Evolutionary conservation across 1,284 basidiomycete genomes (phyloP), one percentile per base, ranked within the genome.

Genomic region (Moniliophthora roreri): DNA sequence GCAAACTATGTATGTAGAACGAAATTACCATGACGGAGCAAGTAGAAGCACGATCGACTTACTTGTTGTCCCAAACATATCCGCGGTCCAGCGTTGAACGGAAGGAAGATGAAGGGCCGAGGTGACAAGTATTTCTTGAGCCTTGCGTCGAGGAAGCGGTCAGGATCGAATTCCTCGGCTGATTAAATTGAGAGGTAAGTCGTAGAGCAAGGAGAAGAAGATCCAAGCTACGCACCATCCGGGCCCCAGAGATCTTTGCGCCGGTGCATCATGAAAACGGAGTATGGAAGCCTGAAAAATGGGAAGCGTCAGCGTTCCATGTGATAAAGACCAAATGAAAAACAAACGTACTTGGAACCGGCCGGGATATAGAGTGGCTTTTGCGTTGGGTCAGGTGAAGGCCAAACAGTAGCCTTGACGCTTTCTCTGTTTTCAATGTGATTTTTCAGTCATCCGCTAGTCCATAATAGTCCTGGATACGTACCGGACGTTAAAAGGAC

Each of bases 361-460:
- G 73, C 73, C 1, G 84, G 80, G 16, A 86, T 62, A 57, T 79
- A 84, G 51, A 74, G 72, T 0, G 79, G 80, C 58, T 76, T 78
- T n/a, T 69, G 65, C 10, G 62, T 67, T 4, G 76, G 72, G 46
- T 74, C 69, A 1, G 70, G 68, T 1, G 79, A 72, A 2, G 69
- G 67, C 72, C 75, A 78, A 2, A 69, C 73, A 0, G 78, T 75
- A 1, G 74, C 74, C 4, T 73, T 66, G 40, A 77, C 60, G 57
- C 62, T 65, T 61, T 75, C 66, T 51, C 73, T 74, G 48, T 48
- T 11, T 24, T 28, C 4, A 32, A 34, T 15, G 50, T 10, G 2
- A 39, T 37, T 8, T 20, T 49, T 54, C n/a, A n/a, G n/a, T n/a
- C n/a, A n/a, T n/a, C n/a, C n/a, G 50, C 47, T 39, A 32, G 44